phyloP scores from a whole-genome alignment of 768 basidiomycete species.

The Megacollybia marginata region DNA sequence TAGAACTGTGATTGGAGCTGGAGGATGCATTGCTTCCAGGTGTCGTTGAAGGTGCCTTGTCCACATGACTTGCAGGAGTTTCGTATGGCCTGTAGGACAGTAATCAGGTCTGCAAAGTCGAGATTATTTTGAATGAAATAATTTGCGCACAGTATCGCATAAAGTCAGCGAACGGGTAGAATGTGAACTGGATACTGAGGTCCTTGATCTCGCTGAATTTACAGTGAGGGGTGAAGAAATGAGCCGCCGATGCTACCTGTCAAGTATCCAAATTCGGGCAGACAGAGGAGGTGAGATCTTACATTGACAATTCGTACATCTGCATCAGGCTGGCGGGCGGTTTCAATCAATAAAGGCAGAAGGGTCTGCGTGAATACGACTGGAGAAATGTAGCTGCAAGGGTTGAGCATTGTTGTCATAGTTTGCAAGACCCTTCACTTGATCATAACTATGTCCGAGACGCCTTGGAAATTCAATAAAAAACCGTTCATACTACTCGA shows the following conservation, averaged over 20 bases:
- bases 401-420: background rate
- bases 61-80: slow-evolving; percentile 9
- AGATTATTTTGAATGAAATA: background rate
- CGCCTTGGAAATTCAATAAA: slow-evolving; percentile 17
- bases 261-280: background rate
- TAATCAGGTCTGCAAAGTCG: background rate
- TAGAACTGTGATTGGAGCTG: slow-evolving; percentile 14
- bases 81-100: slow-evolving; percentile 8
- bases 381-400: slow-evolving; percentile 34
- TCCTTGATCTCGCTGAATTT: slow-evolving; percentile 8
- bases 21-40: background rate
- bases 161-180: background rate
- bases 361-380: slow-evolving; percentile 40
- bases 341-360: slow-evolving; percentile 38
- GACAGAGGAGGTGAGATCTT: background rate
- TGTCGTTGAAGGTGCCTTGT: slow-evolving; percentile 5
- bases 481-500: too few relatives aligned
- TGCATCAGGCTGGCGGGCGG: slow-evolving; percentile 29
- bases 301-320: slow-evolving; percentile 52
- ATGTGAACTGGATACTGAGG: slow-evolving; percentile 8
- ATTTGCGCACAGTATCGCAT: slow-evolving; percentile 9
- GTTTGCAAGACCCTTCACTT: slow-evolving; percentile 27
- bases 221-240: slow-evolving; percentile 2
- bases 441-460: slow-evolving; percentile 30
- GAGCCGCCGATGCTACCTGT: slow-evolving; percentile 9